A percentile compares a stretch with the other conserved stretches of the same genome.
These are phyloP conservation scores for Suillus cothurnatus DNA, from an alignment of 768 basidiomycete genomes.

Conservation along the genomic window DNA sequence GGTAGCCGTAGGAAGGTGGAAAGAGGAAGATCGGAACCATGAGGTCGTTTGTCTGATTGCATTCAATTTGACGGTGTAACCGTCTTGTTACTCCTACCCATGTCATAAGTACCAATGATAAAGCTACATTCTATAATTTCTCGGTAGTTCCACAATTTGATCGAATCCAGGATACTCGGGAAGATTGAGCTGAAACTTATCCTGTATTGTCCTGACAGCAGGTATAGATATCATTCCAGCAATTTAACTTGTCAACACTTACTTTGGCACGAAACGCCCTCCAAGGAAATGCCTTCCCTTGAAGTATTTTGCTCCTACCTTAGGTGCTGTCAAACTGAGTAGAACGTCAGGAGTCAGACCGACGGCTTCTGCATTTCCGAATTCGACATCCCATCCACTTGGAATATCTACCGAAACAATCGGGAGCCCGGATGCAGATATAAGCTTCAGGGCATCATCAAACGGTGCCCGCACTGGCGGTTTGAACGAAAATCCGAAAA, in stretches of 20 bases:
- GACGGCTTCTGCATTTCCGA: slow-evolving; percentile 57
- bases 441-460: slow-evolving; percentile 66
- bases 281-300: slow-evolving; percentile 89
- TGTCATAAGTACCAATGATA: not conserved
- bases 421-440: slow-evolving; percentile 67
- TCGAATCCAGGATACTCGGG: slow-evolving; percentile 77
- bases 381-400: slow-evolving; percentile 94
- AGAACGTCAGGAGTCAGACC: slow-evolving; percentile 79
- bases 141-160: slow-evolving; percentile 81
- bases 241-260: slow-evolving; percentile 28
- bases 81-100: not conserved
- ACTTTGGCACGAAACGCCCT: slow-evolving; percentile 92
- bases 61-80: not conserved
- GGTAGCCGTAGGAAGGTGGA: not conserved
- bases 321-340: slow-evolving; percentile 92
- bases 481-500: slow-evolving; percentile 98
- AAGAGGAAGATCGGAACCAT: not conserved
- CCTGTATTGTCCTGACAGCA: slow-evolving; percentile 59
- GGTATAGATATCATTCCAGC: not conserved
- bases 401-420: slow-evolving; percentile 97
- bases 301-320: slow-evolving; percentile 79
- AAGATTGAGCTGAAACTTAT: slow-evolving; percentile 77
- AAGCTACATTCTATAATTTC: not conserved
- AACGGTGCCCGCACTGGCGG: slow-evolving; percentile 91
- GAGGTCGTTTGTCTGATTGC: not conserved